Base-by-base conservation (phyloP, 2,329 filamentous ascomycete species). In the Orbilia ellipsospora region DNA sequence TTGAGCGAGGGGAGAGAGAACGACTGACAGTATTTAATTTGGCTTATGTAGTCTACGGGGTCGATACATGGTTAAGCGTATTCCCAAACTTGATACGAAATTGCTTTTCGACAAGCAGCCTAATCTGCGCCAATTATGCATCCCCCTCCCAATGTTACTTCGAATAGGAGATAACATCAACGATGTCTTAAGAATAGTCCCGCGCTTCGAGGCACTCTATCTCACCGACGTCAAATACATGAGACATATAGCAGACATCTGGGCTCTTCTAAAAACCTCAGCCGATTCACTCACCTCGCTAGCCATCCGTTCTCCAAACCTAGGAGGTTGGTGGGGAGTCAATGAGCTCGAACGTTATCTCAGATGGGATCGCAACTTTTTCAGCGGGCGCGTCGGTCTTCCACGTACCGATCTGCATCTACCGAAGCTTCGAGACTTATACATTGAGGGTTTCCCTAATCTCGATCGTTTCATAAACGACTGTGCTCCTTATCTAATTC, bases 401-500 rank as follows among this genome's bases (percentile, higher is more conserved):
- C 36, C 68, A 15, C 16, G 15, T 1, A 73, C 68, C 3, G 20
- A 55, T 12, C 31, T 73, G 5, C 23, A 26, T 10, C 40, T 66
- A 8, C 15, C 0, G 6, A 66, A 51, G 12, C 36, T 73, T 1
- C 54, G 40, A 16, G 68, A 73, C 15, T 42, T 73, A 12, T 60
- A 54, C 44, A 48, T 73, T 1, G 61, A 73, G 12, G 55, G 68
- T 3, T 56, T 73, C 5, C 61, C 68, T 4, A 16, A 60, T 5
- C 31, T 73, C 2, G 48, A 55, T 20, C 55, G 50, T 8, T 44
- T 73, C 1, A n/a, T 73, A 3, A 15, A 48, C 15, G 69, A 73
- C 15, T 73, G 69, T 20, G 69, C 62, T 3, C 69, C 69, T 0
- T 40, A 61, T n/a, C 40, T 73, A 4, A 52, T 73, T 16, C 36